Evolutionary conservation across 1,284 basidiomycete genomes (phyloP).

Genomic region (Cryptococcus floricola): DNA sequence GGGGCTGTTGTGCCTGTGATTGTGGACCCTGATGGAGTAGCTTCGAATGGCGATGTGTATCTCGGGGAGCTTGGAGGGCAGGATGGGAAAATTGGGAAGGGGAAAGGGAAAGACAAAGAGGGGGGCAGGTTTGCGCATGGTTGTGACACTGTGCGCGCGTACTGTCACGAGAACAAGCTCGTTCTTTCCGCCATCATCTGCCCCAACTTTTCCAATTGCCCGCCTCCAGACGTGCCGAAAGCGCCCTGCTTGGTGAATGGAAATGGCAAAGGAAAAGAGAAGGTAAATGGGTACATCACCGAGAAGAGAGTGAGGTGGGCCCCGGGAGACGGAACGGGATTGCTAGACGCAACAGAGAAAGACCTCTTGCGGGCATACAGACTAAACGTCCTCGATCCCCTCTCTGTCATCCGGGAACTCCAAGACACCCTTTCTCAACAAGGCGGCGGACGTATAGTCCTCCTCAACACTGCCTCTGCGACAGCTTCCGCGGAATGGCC

Average conservation of each 20-base stretch:
- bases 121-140: slow-evolving; percentile 33
- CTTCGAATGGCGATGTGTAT: not conserved
- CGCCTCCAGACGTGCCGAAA: too few species aligned
- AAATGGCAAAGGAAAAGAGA: too few species aligned
- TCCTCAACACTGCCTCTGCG: not conserved
- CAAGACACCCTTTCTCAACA: slow-evolving; percentile 26
- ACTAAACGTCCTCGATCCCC: slow-evolving; percentile 36
- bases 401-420: slow-evolving; percentile 35
- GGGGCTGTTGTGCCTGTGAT: slow-evolving; percentile 43
- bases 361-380: slow-evolving; percentile 19
- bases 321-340: not conserved
- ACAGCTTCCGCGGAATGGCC: not conserved
- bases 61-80: not conserved
- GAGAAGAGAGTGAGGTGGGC: too few species aligned
- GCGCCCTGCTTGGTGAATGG: too few species aligned
- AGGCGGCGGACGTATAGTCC: not conserved
- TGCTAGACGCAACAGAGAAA: not conserved
- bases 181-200: slow-evolving; percentile 35
- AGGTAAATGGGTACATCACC: too few species aligned
- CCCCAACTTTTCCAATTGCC: slow-evolving; percentile 3
- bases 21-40: slow-evolving; percentile 26
- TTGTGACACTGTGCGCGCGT: slow-evolving; percentile 40
- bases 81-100: not conserved
- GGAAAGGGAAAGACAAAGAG: slow-evolving; percentile 4
- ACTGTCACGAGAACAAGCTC: slow-evolving; percentile 36